A percentile compares a stretch with the other conserved stretches of the same genome.
Evolutionary conservation across 1,284 basidiomycete species (phyloP).

Genomic region (Boletus calvinii): DNA sequence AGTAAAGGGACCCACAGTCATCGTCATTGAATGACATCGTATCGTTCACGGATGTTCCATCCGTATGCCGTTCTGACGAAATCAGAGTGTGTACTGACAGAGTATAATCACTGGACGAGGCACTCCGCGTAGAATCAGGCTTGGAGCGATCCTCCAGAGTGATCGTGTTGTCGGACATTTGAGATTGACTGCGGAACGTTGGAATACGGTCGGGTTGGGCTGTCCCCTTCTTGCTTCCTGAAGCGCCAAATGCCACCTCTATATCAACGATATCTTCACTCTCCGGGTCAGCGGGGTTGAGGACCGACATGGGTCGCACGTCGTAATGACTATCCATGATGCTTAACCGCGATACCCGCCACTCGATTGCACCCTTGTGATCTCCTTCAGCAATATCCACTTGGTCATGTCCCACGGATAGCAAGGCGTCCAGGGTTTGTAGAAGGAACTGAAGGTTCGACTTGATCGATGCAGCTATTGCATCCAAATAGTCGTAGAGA

Average conservation of each 20-base stretch:
- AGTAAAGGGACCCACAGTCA: slow-evolving; percentile 35
- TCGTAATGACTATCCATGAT: slow-evolving; percentile 51
- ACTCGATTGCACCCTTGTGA: slow-evolving; percentile 69
- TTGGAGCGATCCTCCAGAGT: slow-evolving; percentile 32
- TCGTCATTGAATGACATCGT: slow-evolving; percentile 32
- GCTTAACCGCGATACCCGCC: slow-evolving; percentile 68
- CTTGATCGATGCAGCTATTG: slow-evolving; percentile 48
- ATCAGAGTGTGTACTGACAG: slow-evolving; percentile 28
- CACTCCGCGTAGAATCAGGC: slow-evolving; percentile 17
- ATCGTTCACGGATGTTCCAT: slow-evolving; percentile 25
- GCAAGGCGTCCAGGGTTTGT: slow-evolving; percentile 58
- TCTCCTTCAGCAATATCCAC: slow-evolving; percentile 63
- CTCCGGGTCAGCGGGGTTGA: slow-evolving; percentile 39
- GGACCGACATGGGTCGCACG: slow-evolving; percentile 37
- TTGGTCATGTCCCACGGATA: slow-evolving; percentile 67
- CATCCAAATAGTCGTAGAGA: slow-evolving; percentile 48
- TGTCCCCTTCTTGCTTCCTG: slow-evolving; percentile 28
- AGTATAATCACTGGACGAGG: slow-evolving; percentile 27
- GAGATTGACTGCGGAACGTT: slow-evolving; percentile 34
- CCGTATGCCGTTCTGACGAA: slow-evolving; percentile 22
- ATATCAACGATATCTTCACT: slow-evolving; percentile 64
- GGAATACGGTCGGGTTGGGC: slow-evolving; percentile 26
- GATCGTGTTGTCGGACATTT: slow-evolving; percentile 37
- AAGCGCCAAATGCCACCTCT: slow-evolving; percentile 49
- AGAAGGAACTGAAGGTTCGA: slow-evolving; percentile 54